These are phyloP conservation scores for Leccinum obscurum DNA, from an alignment of 768 basidiomycete genomes.

Conservation along the genomic window DNA sequence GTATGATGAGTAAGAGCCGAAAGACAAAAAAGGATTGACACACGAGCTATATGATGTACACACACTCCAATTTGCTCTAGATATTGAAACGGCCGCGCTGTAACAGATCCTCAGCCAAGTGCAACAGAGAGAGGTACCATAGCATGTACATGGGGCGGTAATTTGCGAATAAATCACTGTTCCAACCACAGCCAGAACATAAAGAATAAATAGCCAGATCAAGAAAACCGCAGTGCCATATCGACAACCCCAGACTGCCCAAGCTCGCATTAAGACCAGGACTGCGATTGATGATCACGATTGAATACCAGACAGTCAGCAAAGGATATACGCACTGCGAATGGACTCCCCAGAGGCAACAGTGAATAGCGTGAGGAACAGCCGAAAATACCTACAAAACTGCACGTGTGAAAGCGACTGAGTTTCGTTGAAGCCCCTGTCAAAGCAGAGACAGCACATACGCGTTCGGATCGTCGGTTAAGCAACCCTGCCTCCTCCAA, in stretches of 20 bases:
- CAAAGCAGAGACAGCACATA: background rate
- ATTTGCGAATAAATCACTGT: background rate
- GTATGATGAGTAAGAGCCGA: background rate
- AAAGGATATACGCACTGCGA: background rate
- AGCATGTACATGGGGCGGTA: background rate
- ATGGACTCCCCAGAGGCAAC: constrained; percentile 13
- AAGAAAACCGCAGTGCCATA: constrained; percentile 3
- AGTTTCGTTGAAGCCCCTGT: background rate
- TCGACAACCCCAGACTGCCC: constrained; percentile 22
- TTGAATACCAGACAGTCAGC: background rate
- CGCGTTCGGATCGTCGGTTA: constrained; percentile 1
- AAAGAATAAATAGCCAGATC: constrained; percentile 8
- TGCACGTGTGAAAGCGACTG: background rate
- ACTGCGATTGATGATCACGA: constrained; percentile 9
- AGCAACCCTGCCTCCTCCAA: constrained; percentile 7
- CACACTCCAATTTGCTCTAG: background rate
- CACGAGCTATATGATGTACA: background rate
- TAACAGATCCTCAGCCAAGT: background rate
- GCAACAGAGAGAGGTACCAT: background rate
- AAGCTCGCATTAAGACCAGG: constrained; percentile 20
- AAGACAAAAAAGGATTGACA: background rate
- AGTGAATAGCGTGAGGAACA: constrained; percentile 12
- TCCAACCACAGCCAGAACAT: constrained; percentile 8
- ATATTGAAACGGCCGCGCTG: background rate
- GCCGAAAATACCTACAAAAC: constrained; percentile 11